Base-by-base conservation (phyloP, 2,329 filamentous ascomycete species). In the Sporothrix curviconia region DNA sequence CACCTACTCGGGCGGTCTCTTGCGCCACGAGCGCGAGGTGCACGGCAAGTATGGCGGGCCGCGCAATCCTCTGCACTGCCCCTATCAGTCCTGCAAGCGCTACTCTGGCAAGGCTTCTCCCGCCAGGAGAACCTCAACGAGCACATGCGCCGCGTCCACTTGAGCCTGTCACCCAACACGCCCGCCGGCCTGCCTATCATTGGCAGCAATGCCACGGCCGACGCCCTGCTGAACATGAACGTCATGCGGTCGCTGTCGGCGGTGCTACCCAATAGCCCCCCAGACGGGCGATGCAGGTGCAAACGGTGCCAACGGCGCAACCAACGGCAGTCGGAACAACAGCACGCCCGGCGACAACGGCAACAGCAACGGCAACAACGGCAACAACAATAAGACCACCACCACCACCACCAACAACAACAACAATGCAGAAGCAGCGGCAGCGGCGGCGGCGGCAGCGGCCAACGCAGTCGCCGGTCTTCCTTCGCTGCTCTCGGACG, bases 71-170 rank as follows among this genome's bases (percentile, higher is more conserved):
- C 80, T 95, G 56, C 89, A 90, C 75, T 97, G 92, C 67, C 91
- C 91, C 0, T 88, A 92, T 66, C 72, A 78, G 37, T 90, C 90
- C 68, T 97, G 92, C 79, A 96, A 96, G 70, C 87, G 92, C 37
- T 89, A 91, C 67, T 85, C 83, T 0, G 92, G 90, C 61, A 89
- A 90, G 66, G 91, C 22, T 97, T 97, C 70, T 95, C 92, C 8
- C 84, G 92, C 51, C 89, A 92, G 67, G 92, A 97, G 73, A 97
- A 97, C 66, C 78, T 96, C 4, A 91, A 92, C 68, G 92, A 97
- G 72, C 92, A 97, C 72, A 76, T 96, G 17, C 87, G 92, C 19
- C 85, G 92, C 25, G 89, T 95, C n/a, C 92, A 97, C 69, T 17
- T n/a, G 3, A 36, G 32, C 22, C 28, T 17, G 28, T 11, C 54